phyloP scores from a whole-genome alignment of 495 filamentous ascomycete species.

The Staphylotrichum tortipilum region DNA sequence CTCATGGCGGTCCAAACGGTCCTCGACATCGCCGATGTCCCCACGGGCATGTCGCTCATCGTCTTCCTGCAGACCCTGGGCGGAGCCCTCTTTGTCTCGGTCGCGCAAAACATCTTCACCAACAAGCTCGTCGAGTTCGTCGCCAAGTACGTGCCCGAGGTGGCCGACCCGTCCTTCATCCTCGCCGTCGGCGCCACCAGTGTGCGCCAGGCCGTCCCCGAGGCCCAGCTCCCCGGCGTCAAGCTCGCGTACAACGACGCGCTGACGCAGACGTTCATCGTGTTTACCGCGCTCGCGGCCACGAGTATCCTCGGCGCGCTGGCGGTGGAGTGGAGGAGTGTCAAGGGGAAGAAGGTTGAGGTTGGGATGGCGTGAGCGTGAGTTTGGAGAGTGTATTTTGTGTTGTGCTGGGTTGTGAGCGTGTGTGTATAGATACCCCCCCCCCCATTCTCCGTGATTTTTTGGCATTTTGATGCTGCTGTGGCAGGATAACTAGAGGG shows the following conservation, averaged over 20 bases:
- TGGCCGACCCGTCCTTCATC: slow-evolving; percentile 41
- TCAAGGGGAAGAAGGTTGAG: slow-evolving; percentile 78
- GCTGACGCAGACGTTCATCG: slow-evolving; percentile 59
- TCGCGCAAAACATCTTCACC: slow-evolving; percentile 70
- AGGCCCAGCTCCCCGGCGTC: slow-evolving; percentile 44
- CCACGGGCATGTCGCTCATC: slow-evolving; percentile 57
- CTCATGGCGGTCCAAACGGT: slow-evolving; percentile 64
- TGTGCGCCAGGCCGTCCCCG: slow-evolving; percentile 42
- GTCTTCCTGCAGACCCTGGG: slow-evolving; percentile 67
- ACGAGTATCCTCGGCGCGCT: slow-evolving; percentile 52
- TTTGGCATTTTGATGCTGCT: too few relatives aligned
- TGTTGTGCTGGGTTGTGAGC: not conserved
- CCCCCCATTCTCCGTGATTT: too few relatives aligned
- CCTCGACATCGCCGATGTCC: slow-evolving; percentile 50
- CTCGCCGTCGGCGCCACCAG: slow-evolving; percentile 59
- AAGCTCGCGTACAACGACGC: slow-evolving; percentile 62
- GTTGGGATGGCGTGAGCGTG: slow-evolving; percentile 38
- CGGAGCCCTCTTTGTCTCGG: slow-evolving; percentile 64
- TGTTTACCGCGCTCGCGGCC: slow-evolving; percentile 54
- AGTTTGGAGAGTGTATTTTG: not conserved
- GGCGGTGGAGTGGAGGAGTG: slow-evolving; percentile 67
- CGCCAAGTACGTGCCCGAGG: slow-evolving; percentile 37
- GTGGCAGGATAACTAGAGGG: too few relatives aligned
- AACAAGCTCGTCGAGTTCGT: slow-evolving; percentile 59
- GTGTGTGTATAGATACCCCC: not conserved